Percentiles rank a stretch among this genome's conserved stretches.
phyloP scores from a whole-genome alignment of 306 rosid genomes.

The Crotalaria pallida region DNA sequence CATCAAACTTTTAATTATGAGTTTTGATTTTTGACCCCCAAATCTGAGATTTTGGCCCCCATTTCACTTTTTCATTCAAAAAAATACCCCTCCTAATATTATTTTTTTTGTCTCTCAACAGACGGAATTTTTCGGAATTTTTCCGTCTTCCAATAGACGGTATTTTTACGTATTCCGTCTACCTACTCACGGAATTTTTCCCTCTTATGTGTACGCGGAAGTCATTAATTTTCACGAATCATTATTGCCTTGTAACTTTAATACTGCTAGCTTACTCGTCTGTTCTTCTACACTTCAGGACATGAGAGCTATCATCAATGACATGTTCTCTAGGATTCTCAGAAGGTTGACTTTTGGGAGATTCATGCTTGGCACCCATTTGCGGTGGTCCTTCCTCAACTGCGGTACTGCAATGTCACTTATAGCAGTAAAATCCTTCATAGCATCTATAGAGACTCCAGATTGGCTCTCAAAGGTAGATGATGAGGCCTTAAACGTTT shows the following conservation, averaged over 20 bases:
- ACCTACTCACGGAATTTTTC: no score
- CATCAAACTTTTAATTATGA: no score
- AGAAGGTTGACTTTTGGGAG: slow-evolving; percentile 22
- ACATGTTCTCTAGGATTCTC: slow-evolving; percentile 28
- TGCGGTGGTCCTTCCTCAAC: slow-evolving; percentile 27
- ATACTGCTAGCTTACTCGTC: slow-evolving; percentile 33
- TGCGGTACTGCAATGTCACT: slow-evolving; percentile 11
- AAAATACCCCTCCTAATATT: no score
- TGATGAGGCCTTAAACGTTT: slow-evolving; percentile 17
- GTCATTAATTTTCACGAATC: slow-evolving; percentile 23
- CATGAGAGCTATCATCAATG: slow-evolving; percentile 21
- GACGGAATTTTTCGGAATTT: no score
- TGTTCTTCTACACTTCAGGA: slow-evolving; percentile 48
- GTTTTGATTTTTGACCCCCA: no score
- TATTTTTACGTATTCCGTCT: no score
- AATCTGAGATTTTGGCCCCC: no score
- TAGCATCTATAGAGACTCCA: slow-evolving; percentile 24
- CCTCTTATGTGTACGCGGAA: no score
- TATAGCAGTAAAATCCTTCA: no score
- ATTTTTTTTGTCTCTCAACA: no score
- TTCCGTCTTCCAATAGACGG: no score
- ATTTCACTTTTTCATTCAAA: no score
- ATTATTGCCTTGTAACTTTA: slow-evolving; percentile 22
- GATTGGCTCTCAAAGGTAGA: slow-evolving; percentile 37
- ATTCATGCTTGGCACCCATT: slow-evolving; percentile 27